A percentile compares a stretch with the other conserved stretches of the same genome.
Conservation (phyloP, 2,329 filamentous ascomycete species). For the Pseudogymnoascus sp. region DNA sequence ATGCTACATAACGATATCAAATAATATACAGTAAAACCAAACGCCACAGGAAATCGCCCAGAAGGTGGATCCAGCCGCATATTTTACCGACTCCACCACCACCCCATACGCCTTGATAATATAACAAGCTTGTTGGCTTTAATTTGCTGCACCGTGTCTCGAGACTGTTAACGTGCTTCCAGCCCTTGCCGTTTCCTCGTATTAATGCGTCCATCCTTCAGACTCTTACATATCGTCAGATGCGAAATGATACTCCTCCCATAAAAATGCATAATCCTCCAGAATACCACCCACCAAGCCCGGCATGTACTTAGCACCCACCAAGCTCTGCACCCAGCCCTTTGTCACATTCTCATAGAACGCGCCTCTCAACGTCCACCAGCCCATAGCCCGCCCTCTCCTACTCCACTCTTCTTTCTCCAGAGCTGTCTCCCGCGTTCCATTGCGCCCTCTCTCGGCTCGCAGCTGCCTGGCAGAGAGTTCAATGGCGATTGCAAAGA, state of each 20-base stretch:
- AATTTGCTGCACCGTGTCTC: background rate
- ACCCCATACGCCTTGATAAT: background rate
- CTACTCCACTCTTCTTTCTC: conserved; percentile 86
- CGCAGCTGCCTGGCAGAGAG: conserved; percentile 78
- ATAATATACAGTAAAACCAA: background rate
- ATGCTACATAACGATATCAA: background rate
- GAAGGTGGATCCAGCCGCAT: background rate
- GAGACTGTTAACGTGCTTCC: background rate
- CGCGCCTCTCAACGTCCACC: conserved; percentile 96
- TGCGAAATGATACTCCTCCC: conserved; percentile 91
- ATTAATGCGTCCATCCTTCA: background rate
- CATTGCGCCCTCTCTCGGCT: conserved; percentile 41
- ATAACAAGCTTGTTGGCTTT: background rate
- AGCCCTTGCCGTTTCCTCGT: background rate
- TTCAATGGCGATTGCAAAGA: conserved; percentile 77
- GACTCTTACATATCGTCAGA: conserved; percentile 8
- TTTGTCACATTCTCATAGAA: conserved; percentile 92
- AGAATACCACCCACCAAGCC: conserved; percentile 76
- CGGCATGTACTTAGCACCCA: conserved; percentile 59
- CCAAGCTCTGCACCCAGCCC: conserved; percentile 47
- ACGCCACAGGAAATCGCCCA: background rate
- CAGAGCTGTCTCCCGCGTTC: conserved; percentile 64
- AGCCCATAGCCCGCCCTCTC: conserved; percentile 81
- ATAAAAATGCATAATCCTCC: conserved; percentile 95
- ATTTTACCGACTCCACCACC: background rate